A percentile compares a stretch with the other conserved stretches of the same genome.
These are phyloP conservation scores for Trametes villosa DNA, from an alignment of 768 basidiomycete genomes.

Conservation along the genomic window DNA sequence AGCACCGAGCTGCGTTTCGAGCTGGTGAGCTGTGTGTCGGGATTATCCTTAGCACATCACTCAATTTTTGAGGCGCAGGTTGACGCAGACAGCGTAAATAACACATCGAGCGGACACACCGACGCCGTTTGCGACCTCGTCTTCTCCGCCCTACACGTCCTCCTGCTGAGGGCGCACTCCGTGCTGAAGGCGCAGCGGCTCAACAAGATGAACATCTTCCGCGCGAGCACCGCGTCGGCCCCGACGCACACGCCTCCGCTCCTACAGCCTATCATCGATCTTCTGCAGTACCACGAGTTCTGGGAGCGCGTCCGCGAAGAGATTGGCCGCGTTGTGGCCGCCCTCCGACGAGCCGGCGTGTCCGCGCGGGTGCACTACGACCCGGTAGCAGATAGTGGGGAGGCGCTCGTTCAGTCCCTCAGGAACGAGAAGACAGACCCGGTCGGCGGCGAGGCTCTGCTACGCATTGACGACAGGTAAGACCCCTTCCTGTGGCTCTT, in stretches of 20 bases:
- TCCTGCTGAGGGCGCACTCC: conserved; percentile 65
- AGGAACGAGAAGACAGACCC: conserved; percentile 44
- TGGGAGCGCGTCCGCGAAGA: conserved; percentile 64
- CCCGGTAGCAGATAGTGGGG: conserved; percentile 69
- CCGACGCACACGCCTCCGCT: conserved; percentile 47
- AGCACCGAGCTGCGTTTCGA: conserved; percentile 72
- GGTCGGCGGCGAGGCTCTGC: conserved; percentile 72
- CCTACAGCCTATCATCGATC: conserved; percentile 76
- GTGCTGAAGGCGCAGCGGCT: conserved; percentile 48
- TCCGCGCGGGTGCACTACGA: conserved; percentile 60
- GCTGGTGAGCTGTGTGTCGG: conserved; percentile 49
- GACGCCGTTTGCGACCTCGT: conserved; percentile 64
- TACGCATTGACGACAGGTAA: conserved; percentile 73
- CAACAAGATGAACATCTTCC: conserved; percentile 32
- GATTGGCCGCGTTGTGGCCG: conserved; percentile 52
- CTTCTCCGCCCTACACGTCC: conserved; percentile 62
- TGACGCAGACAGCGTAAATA: conserved; percentile 27
- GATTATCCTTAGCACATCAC: not conserved
- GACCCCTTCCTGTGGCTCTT: conserved; percentile 7
- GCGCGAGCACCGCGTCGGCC: conserved; percentile 23
- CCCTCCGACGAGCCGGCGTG: conserved; percentile 59
- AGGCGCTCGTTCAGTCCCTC: conserved; percentile 56
- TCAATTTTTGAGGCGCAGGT: conserved; percentile 27
- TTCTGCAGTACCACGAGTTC: conserved; percentile 81
- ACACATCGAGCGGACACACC: not conserved